Conservation (phyloP, 2,329 filamentous ascomycete species). For the Aspergillus luchuensis region DNA sequence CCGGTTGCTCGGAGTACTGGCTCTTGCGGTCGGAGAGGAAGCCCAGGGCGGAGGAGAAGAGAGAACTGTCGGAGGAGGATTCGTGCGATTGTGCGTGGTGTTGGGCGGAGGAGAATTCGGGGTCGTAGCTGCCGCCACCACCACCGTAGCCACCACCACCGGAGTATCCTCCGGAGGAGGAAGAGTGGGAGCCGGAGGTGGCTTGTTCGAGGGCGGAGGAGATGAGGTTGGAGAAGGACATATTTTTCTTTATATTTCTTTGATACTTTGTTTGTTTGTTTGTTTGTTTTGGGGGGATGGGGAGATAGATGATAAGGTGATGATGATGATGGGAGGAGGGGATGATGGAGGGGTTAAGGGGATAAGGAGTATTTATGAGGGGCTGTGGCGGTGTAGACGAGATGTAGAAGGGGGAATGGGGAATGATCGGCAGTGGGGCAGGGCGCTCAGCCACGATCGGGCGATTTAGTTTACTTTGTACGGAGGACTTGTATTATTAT, state of each 20-base stretch:
- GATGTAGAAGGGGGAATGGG: too few species aligned
- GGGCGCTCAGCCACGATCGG: neutral
- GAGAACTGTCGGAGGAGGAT: constrained; percentile 49
- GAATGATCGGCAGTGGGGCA: neutral
- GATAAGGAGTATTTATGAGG: constrained; percentile 10
- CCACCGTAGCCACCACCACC: too few species aligned
- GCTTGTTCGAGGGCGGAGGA: constrained; percentile 17
- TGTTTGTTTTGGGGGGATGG: too few species aligned
- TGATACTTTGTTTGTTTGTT: too few species aligned
- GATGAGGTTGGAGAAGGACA: constrained; percentile 26
- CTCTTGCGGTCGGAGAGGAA: constrained; percentile 54
- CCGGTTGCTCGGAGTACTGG: constrained; percentile 50
- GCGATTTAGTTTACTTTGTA: neutral
- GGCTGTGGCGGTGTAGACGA: constrained; percentile 15
- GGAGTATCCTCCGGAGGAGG: neutral
- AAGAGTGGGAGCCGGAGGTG: neutral
- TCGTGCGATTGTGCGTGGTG: constrained; percentile 59
- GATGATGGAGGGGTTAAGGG: neutral
- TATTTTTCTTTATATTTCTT: too few species aligned
- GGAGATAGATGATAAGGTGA: neutral
- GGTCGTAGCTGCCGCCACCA: constrained; percentile 12
- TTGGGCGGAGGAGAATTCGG: constrained; percentile 57
- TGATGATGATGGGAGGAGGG: neutral
- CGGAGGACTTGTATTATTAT: neutral
- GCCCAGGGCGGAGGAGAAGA: constrained; percentile 61